Conservation (phyloP, 805 yeast genomes). For the Wickerhamiella hasegawae region DNA sequence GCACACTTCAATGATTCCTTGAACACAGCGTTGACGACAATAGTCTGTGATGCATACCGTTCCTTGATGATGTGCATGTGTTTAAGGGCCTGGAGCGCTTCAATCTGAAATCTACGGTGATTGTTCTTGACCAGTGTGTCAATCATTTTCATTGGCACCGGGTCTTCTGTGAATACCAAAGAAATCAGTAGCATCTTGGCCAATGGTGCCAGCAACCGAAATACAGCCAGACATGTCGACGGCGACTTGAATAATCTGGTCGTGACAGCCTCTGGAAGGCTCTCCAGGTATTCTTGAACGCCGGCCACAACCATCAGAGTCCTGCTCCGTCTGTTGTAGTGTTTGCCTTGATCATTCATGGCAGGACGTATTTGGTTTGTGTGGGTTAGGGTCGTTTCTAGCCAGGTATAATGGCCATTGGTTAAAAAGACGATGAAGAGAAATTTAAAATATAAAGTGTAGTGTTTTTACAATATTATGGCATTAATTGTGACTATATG, state of each 20-base stretch:
- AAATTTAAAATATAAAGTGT: too few species aligned
- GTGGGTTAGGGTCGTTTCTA: too few species aligned
- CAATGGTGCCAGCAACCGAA: conserved; percentile 69
- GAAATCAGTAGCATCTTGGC: conserved; percentile 83
- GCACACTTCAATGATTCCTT: conserved; percentile 65
- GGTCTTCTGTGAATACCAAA: conserved; percentile 66
- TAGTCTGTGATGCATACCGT: conserved; percentile 26
- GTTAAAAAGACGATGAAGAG: too few species aligned
- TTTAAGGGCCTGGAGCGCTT: conserved; percentile 62
- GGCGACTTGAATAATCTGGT: conserved; percentile 71
- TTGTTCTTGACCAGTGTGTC: conserved; percentile 60
- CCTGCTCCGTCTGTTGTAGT: too few species aligned
- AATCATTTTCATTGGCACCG: conserved; percentile 48
- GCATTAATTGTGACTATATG: too few species aligned
- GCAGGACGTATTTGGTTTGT: too few species aligned
- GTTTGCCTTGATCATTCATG: too few species aligned
- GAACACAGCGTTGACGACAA: conserved; percentile 56
- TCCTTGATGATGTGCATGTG: conserved; percentile 63
- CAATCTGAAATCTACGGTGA: conserved; percentile 41
- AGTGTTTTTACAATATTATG: too few species aligned
- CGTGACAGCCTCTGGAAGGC: conserved; percentile 76
- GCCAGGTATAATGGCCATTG: too few species aligned
- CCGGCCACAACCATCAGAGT: conserved; percentile 3
- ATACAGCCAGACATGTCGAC: conserved; percentile 90
- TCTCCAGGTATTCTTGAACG: conserved; percentile 79